phyloP scores from a whole-genome alignment of 2,329 filamentous ascomycete genomes.

The Penicillium expansum region DNA sequence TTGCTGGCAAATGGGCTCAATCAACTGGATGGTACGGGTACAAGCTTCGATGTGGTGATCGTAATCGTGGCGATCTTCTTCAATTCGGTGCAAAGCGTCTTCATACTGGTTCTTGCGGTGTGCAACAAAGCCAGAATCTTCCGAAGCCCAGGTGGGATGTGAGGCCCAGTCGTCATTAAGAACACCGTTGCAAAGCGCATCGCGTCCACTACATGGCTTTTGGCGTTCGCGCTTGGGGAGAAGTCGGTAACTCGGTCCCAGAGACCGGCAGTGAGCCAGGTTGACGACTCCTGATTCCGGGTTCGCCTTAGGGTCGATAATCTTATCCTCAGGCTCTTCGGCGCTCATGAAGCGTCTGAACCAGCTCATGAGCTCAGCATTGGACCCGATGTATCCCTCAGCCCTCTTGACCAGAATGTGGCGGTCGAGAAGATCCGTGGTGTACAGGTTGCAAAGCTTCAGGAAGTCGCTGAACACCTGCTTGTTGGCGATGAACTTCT shows the following conservation, averaged over 20 bases:
- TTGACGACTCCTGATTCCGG: slow-evolving; percentile 77
- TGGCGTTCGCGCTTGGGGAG: slow-evolving; percentile 86
- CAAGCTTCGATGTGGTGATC: slow-evolving; percentile 98
- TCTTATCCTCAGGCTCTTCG: slow-evolving; percentile 67
- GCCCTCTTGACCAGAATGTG: slow-evolving; percentile 80
- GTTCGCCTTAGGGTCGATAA: slow-evolving; percentile 74
- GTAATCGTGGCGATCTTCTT: slow-evolving; percentile 97
- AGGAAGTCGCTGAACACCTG: slow-evolving; percentile 92
- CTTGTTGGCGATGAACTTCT: slow-evolving; percentile 93
- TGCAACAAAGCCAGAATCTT: slow-evolving; percentile 95
- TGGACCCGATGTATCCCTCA: slow-evolving; percentile 80
- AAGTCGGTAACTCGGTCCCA: slow-evolving; percentile 91
- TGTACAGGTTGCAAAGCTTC: slow-evolving; percentile 94
- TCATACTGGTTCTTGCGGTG: slow-evolving; percentile 96
- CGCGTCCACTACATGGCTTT: slow-evolving; percentile 88
- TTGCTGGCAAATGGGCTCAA: slow-evolving; percentile 90
- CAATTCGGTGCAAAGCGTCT: slow-evolving; percentile 90
- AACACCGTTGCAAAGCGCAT: slow-evolving; percentile 89
- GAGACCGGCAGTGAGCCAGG: slow-evolving; percentile 89
- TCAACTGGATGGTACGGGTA: slow-evolving; percentile 88
- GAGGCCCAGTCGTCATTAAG: slow-evolving; percentile 98
- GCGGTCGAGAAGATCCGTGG: slow-evolving; percentile 85
- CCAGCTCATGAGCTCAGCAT: slow-evolving; percentile 81
- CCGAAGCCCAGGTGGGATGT: slow-evolving; percentile 97
- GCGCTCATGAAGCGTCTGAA: slow-evolving; percentile 82